Percentiles rank a stretch among this genome's conserved stretches.
Conservation (phyloP, 495 filamentous ascomycete species). For the Tuber umbilicatum region DNA sequence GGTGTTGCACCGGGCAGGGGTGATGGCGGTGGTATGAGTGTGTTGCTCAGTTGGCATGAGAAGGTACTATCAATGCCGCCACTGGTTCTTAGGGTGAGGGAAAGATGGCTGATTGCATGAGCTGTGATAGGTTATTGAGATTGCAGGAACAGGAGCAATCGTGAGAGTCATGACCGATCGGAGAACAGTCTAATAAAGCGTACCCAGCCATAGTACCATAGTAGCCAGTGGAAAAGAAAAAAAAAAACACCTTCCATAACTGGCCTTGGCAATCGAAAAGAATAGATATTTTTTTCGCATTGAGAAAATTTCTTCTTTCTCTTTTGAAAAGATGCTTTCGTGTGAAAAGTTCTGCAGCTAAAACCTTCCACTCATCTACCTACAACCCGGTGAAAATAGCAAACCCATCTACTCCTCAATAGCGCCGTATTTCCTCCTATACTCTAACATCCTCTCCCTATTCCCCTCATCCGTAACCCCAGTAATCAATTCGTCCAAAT, state of each 20-base stretch:
- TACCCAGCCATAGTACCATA: neutral
- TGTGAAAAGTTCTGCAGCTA: neutral
- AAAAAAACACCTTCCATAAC: neutral
- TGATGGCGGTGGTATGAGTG: constrained; percentile 70
- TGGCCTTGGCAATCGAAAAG: neutral
- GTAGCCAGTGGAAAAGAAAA: neutral
- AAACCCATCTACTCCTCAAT: constrained; percentile 6
- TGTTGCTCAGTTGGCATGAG: constrained; percentile 73
- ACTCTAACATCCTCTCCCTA: constrained; percentile 66
- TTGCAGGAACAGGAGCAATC: constrained; percentile 64
- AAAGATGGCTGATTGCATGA: neutral
- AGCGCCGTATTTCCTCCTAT: constrained; percentile 60
- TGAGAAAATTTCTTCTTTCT: neutral
- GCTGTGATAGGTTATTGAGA: constrained; percentile 53
- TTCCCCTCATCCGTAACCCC: constrained; percentile 57
- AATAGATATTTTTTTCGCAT: neutral
- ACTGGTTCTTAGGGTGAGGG: neutral
- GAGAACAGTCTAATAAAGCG: constrained; percentile 56
- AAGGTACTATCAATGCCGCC: constrained; percentile 44
- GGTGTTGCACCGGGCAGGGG: constrained; percentile 55
- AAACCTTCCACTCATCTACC: neutral
- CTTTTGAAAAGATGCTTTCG: neutral
- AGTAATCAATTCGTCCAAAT: constrained; percentile 73
- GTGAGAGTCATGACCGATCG: constrained; percentile 71
- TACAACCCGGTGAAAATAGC: neutral